Evolutionary conservation across 495 filamentous ascomycete species (phyloP).

Genomic region (Aspergillus olivimuriae): DNA sequence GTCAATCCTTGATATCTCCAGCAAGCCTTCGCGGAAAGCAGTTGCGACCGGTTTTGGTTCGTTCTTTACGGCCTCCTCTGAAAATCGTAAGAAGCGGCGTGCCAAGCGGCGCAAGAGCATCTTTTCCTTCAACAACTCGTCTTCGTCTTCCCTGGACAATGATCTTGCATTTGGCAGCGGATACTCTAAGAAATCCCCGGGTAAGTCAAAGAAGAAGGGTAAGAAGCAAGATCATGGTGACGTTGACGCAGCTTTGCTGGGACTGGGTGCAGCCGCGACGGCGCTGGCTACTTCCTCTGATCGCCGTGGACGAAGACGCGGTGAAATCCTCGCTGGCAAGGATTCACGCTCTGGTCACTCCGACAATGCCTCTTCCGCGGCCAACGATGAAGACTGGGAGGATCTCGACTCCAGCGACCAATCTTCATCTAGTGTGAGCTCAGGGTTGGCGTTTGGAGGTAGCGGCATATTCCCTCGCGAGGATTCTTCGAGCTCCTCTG

Average conservation of each 20-base stretch:
- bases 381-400: conserved; percentile 55
- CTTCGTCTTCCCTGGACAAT: conserved; percentile 52
- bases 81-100: conserved; percentile 37
- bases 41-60: conserved; percentile 26
- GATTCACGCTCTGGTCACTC: conserved; percentile 26
- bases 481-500: conserved; percentile 43
- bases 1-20: conserved; percentile 28
- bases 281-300: conserved; percentile 42
- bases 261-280: conserved; percentile 51
- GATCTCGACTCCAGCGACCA: conserved; percentile 48
- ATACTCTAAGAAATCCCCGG: conserved; percentile 25
- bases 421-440: conserved; percentile 43
- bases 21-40: conserved; percentile 22
- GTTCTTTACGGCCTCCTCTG: conserved; percentile 46
- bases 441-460: conserved; percentile 51
- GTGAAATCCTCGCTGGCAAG: conserved; percentile 37
- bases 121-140: conserved; percentile 55
- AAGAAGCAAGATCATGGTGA: conserved; percentile 38
- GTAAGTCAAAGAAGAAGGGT: conserved; percentile 24
- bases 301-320: conserved; percentile 23
- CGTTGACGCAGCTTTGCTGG: conserved; percentile 49
- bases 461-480: conserved; percentile 33
- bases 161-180: conserved; percentile 46
- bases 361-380: conserved; percentile 26
- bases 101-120: conserved; percentile 44